phyloP scores from a whole-genome alignment of 2,329 filamentous ascomycete genomes.

The Colletotrichum somersetense region DNA sequence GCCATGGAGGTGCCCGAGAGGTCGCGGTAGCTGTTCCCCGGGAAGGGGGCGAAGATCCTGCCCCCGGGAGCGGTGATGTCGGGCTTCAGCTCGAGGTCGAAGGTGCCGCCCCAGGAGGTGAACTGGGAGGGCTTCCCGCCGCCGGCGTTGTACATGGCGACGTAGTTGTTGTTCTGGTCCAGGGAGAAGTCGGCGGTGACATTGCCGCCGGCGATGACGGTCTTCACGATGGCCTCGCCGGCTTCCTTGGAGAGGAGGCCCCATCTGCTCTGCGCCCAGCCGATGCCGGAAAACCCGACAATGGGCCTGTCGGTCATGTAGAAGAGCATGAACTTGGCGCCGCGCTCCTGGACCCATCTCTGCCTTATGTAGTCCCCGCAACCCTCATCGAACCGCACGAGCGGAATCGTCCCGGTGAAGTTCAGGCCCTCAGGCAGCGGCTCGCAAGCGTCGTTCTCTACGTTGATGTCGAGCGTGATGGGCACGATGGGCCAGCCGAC shows the following conservation, averaged over 20 bases:
- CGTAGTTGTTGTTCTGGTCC: conserved; percentile 27
- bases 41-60: conserved; percentile 63
- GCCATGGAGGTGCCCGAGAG: conserved; percentile 69
- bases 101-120: conserved; percentile 59
- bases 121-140: conserved; percentile 60
- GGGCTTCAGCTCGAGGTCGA: conserved; percentile 64
- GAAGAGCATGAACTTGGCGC: conserved; percentile 49
- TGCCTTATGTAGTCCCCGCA: conserved; percentile 44
- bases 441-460: conserved; percentile 46
- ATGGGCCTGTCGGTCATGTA: conserved; percentile 49
- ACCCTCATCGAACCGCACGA: conserved; percentile 35
- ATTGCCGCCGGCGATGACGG: conserved; percentile 47
- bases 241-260: conserved; percentile 41
- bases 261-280: conserved; percentile 36
- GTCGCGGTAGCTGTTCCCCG: conserved; percentile 58
- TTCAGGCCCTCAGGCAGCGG: conserved; percentile 39
- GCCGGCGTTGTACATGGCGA: conserved; percentile 42
- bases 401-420: conserved; percentile 30
- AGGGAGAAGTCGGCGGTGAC: conserved; percentile 48
- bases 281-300: conserved; percentile 21
- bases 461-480: conserved; percentile 45
- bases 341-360: conserved; percentile 48
- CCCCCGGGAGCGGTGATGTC: conserved; percentile 64
- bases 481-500: conserved; percentile 46
- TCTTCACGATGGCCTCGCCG: conserved; percentile 50